A percentile compares a stretch with the other conserved stretches of the same genome.
Conservation (phyloP, 2,329 filamentous ascomycete species). For the Didymellaceae sp. region DNA sequence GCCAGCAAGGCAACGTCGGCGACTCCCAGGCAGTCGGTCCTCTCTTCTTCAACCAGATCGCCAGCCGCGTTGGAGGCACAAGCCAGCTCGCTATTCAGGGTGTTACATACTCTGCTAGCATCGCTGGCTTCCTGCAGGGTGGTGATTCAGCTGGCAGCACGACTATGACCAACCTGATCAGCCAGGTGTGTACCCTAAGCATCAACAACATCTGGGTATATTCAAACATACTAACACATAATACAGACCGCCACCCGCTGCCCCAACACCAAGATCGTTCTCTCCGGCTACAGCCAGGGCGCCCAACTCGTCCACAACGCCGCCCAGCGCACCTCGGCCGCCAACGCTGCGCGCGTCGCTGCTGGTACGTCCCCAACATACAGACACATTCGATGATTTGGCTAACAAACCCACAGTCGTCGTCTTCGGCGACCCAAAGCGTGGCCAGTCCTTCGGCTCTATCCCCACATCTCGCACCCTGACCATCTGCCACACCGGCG, state of each 20-base stretch:
- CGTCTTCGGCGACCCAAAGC: slow-evolving; percentile 44
- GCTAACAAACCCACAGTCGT: slow-evolving; percentile 24
- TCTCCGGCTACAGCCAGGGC: slow-evolving; percentile 41
- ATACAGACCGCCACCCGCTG: slow-evolving; percentile 23
- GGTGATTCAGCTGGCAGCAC: slow-evolving; percentile 53
- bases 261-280: slow-evolving; percentile 31
- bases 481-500: slow-evolving; percentile 40
- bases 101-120: slow-evolving; percentile 58
- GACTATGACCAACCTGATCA: slow-evolving; percentile 50
- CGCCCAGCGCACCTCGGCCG: slow-evolving; percentile 30
- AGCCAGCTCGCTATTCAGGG: slow-evolving; percentile 59
- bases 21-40: slow-evolving; percentile 52
- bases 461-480: slow-evolving; percentile 31
- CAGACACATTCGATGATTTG: too few species aligned
- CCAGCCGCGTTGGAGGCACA: slow-evolving; percentile 47
- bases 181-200: slow-evolving; percentile 27
- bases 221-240: neutral
- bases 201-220: neutral
- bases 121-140: slow-evolving; percentile 52
- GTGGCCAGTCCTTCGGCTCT: slow-evolving; percentile 33
- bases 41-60: slow-evolving; percentile 56
- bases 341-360: slow-evolving; percentile 22
- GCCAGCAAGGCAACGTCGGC: slow-evolving; percentile 60
- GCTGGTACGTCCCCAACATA: slow-evolving; percentile 19
- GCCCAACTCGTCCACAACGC: slow-evolving; percentile 53